Evolutionary conservation across 225 moss, liverwort and hornwort species (phyloP), one percentile per base, ranked within the genome.

Genomic region (Bryum argenteum): DNA sequence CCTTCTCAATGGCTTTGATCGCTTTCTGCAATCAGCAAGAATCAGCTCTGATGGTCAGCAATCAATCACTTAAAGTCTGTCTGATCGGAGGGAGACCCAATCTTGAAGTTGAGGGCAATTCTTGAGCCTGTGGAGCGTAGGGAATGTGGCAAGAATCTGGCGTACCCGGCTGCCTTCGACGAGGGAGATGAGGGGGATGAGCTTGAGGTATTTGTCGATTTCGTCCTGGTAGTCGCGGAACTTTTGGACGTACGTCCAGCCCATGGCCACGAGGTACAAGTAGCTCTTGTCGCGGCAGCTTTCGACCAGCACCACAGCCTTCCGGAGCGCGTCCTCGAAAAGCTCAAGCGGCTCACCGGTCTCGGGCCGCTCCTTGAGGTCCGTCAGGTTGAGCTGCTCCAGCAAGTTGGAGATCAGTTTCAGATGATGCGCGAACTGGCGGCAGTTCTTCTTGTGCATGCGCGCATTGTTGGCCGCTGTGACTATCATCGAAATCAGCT

Each of bases 381-480:
- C 93, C 39, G 91, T 86, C 50, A 91, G 72, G 77, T 87, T 90
- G 77, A 96, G 80, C 78, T 96, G 91, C 77, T 91, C 83, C 72
- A 96, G 73, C 16, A 96, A 74, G 26, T 90, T 96, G 37, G 88
- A 85, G 23, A 96, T 96, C 77, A 96, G 55, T 80, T 96, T 96
- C 82, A 96, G 71, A 66, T 96, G 96, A 67, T 85, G 87, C 2
- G 93, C 88, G 51, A 96, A 96, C 71, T 93, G 93, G 52, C 91
- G 89, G 67, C 96, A 96, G 75, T 96, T 96, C 73, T 88, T 84
- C 81, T 93, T 96, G 81, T 96, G 96, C 96, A 96, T 96, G 40
- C 96, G 90, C 8, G 91, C 96, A 57, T 83, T 84, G 69, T 82
- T 87, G 2, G 96, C 90, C 16, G 96, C 88, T 58, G 75, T 38